A percentile compares a stretch with the other conserved stretches of the same genome.
phyloP scores from a whole-genome alignment of 1,139 yeast genomes.

The Taphrina betulina region DNA sequence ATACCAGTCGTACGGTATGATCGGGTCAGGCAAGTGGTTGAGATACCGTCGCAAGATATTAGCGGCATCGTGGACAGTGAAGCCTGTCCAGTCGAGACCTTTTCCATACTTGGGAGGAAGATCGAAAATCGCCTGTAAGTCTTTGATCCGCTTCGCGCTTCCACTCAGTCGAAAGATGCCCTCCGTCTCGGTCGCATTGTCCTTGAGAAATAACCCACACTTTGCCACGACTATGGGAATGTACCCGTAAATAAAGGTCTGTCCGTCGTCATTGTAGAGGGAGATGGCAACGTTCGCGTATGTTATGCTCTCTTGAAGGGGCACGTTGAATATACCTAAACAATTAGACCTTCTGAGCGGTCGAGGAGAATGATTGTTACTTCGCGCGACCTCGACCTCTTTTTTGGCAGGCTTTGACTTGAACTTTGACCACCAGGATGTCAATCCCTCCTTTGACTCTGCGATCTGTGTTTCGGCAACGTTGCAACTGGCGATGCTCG shows the following conservation, averaged over 20 bases:
- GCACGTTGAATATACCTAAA: slow-evolving; percentile 72
- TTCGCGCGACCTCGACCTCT: slow-evolving; percentile 11
- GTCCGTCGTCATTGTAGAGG: slow-evolving; percentile 52
- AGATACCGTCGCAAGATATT: slow-evolving; percentile 80
- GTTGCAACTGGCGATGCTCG: slow-evolving; percentile 25
- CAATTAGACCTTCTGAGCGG: neutral
- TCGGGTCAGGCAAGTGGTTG: slow-evolving; percentile 87
- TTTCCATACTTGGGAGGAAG: slow-evolving; percentile 88
- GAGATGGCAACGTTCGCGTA: slow-evolving; percentile 76
- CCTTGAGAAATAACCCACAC: slow-evolving; percentile 82
- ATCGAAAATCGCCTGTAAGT: slow-evolving; percentile 77
- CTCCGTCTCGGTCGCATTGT: slow-evolving; percentile 65
- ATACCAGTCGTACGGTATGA: slow-evolving; percentile 75
- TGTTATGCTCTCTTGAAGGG: slow-evolving; percentile 65
- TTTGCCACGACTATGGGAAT: slow-evolving; percentile 92
- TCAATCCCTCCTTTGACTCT: slow-evolving; percentile 19
- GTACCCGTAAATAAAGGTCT: slow-evolving; percentile 67
- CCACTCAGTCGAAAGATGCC: slow-evolving; percentile 96
- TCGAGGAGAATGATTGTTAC: neutral
- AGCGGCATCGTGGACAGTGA: slow-evolving; percentile 97
- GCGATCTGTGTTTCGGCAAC: neutral
- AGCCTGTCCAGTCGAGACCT: slow-evolving; percentile 85
- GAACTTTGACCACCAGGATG: slow-evolving; percentile 32
- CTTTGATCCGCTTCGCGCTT: slow-evolving; percentile 80
- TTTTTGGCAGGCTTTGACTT: slow-evolving; percentile 23